Conservation (phyloP, 768 basidiomycete species). For the Goffeauzyma gilvescens region DNA sequence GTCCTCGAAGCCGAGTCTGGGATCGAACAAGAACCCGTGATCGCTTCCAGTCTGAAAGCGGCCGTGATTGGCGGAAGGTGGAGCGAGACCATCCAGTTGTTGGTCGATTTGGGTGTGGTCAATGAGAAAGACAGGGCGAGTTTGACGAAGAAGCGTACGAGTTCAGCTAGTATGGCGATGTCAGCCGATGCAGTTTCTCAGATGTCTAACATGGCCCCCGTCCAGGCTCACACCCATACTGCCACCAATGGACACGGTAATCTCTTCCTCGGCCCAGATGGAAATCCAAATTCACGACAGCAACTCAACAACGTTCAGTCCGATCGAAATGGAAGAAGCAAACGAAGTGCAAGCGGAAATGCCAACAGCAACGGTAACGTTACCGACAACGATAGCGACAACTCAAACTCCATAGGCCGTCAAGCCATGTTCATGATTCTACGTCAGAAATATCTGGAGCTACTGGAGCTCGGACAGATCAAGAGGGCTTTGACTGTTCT, state of each 20-base stretch:
- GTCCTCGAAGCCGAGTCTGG: constrained; percentile 85
- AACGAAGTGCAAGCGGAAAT: no score
- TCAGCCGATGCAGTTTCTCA: no score
- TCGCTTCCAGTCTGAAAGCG: constrained; percentile 60
- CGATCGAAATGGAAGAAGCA: no score
- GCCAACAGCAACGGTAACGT: no score
- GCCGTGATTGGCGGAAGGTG: constrained; percentile 64
- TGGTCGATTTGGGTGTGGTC: constrained; percentile 48
- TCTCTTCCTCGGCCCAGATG: no score
- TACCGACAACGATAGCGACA: constrained; percentile 5
- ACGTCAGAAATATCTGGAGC: constrained; percentile 89
- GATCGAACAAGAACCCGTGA: constrained; percentile 57
- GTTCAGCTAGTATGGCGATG: no score
- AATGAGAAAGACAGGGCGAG: background rate
- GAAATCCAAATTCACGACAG: no score
- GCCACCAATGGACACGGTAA: no score
- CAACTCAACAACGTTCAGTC: no score
- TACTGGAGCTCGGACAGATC: constrained; percentile 60
- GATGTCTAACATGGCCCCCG: no score
- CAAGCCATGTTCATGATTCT: constrained; percentile 71
- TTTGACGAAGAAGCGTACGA: no score
- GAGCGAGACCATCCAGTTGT: constrained; percentile 52
- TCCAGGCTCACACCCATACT: no score
- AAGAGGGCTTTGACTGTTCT: constrained; percentile 68
- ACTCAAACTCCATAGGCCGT: constrained; percentile 34